Evolutionary conservation across 345 rosid genomes (phyloP).

Genomic region (Arabis hirsuta): DNA sequence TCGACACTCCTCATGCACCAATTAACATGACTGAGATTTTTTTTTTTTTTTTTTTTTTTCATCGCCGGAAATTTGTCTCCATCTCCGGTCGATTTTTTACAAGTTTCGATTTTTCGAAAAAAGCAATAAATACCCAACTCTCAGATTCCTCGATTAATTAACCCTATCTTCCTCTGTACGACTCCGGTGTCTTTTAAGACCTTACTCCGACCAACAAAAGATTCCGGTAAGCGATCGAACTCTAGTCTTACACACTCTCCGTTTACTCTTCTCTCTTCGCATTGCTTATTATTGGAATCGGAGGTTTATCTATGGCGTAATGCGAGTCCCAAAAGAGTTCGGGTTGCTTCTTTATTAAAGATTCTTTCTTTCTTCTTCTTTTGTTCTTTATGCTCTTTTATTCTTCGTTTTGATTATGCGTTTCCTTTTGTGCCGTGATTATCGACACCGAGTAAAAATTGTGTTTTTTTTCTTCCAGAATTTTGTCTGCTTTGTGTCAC

Average conservation of each 20-base stretch:
- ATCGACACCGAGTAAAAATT: neutral
- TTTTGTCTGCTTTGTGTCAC: constrained; percentile 5
- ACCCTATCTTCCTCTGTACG: constrained; percentile 14
- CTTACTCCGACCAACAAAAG: constrained; percentile 1
- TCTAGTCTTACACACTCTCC: constrained; percentile 21
- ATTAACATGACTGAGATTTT: neutral
- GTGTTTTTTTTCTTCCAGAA: neutral
- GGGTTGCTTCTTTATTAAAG: neutral
- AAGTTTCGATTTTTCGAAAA: neutral
- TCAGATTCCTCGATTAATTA: constrained; percentile 13
- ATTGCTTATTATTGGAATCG: constrained; percentile 10
- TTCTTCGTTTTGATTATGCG: constrained; percentile 17
- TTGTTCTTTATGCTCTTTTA: too few relatives aligned
- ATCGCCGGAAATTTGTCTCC: constrained; percentile 26
- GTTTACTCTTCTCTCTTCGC: constrained; percentile 16
- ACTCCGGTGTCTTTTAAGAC: constrained; percentile 15
- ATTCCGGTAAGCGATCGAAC: neutral
- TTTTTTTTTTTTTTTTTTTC: too few relatives aligned
- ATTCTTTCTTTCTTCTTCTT: constrained; percentile 1
- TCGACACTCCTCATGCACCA: constrained; percentile 37
- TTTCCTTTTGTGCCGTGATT: constrained; percentile 21
- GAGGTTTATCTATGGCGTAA: constrained; percentile 5
- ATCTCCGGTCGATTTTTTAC: constrained; percentile 12
- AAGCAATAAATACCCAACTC: neutral
- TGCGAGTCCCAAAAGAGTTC: constrained; percentile 21